Evolutionary conservation across 2,329 filamentous ascomycete species (phyloP), one percentile per base, ranked within the genome.

Genomic region (Ceratocystis alfenasii): DNA sequence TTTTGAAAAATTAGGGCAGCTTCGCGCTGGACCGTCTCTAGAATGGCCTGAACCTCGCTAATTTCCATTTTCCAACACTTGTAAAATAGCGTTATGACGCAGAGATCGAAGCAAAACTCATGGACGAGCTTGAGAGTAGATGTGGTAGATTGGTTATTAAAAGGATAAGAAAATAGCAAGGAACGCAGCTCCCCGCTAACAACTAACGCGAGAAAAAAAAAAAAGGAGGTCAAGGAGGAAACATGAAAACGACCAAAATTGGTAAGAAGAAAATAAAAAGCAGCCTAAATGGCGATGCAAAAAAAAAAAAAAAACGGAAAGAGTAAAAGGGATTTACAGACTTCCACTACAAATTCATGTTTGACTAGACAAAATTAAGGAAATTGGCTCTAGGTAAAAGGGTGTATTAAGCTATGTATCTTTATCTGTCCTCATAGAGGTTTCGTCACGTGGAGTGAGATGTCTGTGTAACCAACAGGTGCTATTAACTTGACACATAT

Each of bases 1-100:
- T 88, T 90, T 72, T 96, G 92, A 74, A 99, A 95, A 67, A 86
- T 81, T 67, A 84, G 78, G 64, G 79, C 79, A 28, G 81, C 76
- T 69, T 80, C 78, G 68, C 81, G 77, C 59, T 83, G 76, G 70
- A 81, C 80, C 67, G 78, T 74, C 67, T 80, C 77, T 69, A 83
- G 71, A 70, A 83, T 78, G 64, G 72, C 76, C 72, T 86, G 83
- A 44, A 83, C 78, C 72, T 84, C 81, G 72, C 85, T 81, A 65
- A 87, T 76, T 72, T 88, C 85, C 85, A 88, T 88, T 50, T 67
- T 67, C 30, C 36, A n/a, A 17, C 22, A 41, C 6, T 53, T 28
- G 20, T 33, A 36, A n/a, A 30, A 30, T 25, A 30, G 55, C 28
- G 55, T 59, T 59, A n/a, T 20, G 20, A 30, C 25, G 55, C 5